Conservation (phyloP, 345 rosid species). For the Boechera divaricarpa region DNA sequence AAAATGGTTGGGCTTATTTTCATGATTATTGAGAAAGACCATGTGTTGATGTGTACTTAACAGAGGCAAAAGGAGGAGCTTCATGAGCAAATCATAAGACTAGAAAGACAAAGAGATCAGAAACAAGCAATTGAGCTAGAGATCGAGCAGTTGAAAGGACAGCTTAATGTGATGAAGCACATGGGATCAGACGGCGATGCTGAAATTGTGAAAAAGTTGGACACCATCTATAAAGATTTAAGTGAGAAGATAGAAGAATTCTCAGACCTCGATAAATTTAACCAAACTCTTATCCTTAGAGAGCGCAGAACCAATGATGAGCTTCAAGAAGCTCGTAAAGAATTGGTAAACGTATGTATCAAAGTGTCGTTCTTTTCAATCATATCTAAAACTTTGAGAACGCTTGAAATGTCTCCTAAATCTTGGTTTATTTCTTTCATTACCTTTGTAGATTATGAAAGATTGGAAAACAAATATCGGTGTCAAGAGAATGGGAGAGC, state of each 20-base stretch:
- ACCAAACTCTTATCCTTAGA: constrained; percentile 77
- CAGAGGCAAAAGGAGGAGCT: constrained; percentile 87
- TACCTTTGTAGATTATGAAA: constrained; percentile 60
- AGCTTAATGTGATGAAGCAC: constrained; percentile 76
- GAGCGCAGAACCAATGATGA: constrained; percentile 90
- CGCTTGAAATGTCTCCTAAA: not conserved
- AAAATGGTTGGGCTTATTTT: not conserved
- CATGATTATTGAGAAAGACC: not conserved
- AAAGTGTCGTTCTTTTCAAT: not conserved
- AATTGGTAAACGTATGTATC: constrained; percentile 67
- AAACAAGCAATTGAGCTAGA: constrained; percentile 88
- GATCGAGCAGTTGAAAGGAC: constrained; percentile 75
- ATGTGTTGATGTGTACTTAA: constrained; percentile 19
- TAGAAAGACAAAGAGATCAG: constrained; percentile 76
- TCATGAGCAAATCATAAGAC: constrained; percentile 71
- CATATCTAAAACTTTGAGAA: not conserved
- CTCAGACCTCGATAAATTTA: constrained; percentile 66
- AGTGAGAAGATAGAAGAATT: constrained; percentile 79
- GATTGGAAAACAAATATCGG: constrained; percentile 60
- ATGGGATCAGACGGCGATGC: constrained; percentile 78
- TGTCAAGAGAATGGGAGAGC: constrained; percentile 96
- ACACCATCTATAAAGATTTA: constrained; percentile 54
- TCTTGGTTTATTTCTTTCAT: constrained; percentile 24
- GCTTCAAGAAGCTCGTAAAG: constrained; percentile 94
- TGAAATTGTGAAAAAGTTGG: constrained; percentile 67